These are phyloP conservation scores for Thelonectria discophora DNA, from an alignment of 2,329 filamentous ascomycete genomes.

Conservation along the genomic window DNA sequence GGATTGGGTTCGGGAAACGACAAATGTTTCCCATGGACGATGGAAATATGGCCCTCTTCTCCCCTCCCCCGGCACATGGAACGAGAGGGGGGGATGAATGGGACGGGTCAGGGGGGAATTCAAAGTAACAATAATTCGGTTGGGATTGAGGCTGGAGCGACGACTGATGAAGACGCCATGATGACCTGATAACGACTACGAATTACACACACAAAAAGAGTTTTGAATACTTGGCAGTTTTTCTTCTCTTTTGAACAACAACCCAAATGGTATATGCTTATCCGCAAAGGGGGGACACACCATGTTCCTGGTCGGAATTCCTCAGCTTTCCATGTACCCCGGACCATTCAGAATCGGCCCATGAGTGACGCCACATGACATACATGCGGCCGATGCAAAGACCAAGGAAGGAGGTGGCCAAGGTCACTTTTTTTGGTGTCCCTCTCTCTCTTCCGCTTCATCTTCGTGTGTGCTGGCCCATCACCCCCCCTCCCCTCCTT, in stretches of 20 bases:
- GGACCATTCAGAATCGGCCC: slow-evolving; percentile 40
- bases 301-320: slow-evolving; percentile 25
- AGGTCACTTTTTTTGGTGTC: not conserved
- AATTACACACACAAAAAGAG: slow-evolving; percentile 29
- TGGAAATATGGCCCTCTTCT: not conserved
- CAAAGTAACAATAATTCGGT: slow-evolving; percentile 18
- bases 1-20: slow-evolving; percentile 12
- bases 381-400: slow-evolving; percentile 4
- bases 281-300: slow-evolving; percentile 8
- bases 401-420: slow-evolving; percentile 7
- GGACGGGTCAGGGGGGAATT: slow-evolving; percentile 24
- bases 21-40: slow-evolving; percentile 19
- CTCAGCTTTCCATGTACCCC: slow-evolving; percentile 30
- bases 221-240: slow-evolving; percentile 22
- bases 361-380: slow-evolving; percentile 41
- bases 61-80: slow-evolving; percentile 24
- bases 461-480: slow-evolving; percentile 1
- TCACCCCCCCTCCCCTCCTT: too few relatives aligned
- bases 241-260: slow-evolving; percentile 17
- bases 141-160: slow-evolving; percentile 28
- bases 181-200: slow-evolving; percentile 37
- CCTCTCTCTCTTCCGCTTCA: not conserved
- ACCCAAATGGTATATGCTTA: slow-evolving; percentile 28
- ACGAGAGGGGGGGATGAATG: slow-evolving; percentile 24
- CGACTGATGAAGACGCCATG: slow-evolving; percentile 34